Percentiles rank a stretch among this genome's conserved stretches.
Conservation (phyloP, 306 rosid genomes). For the Pyrus bretschneideri region DNA sequence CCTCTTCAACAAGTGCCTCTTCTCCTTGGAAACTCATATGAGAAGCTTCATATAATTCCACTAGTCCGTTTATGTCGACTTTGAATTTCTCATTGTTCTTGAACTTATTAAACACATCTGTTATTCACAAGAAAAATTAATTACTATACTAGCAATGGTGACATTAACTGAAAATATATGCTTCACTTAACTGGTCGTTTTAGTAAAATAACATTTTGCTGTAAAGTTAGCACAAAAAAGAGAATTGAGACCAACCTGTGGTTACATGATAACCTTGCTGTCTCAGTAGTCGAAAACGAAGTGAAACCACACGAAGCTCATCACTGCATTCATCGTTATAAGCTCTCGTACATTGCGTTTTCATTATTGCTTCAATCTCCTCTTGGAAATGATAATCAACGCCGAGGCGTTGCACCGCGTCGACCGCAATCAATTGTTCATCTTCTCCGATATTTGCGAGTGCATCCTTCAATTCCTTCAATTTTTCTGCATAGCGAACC, state of each 20-base stretch:
- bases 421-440: constrained; percentile 23
- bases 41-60: constrained; percentile 47
- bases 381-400: constrained; percentile 36
- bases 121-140: neutral
- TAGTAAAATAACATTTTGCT: neutral
- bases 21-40: constrained; percentile 46
- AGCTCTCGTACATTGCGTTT: neutral
- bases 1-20: constrained; percentile 34
- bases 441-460: neutral
- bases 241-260: constrained; percentile 17
- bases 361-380: constrained; percentile 31
- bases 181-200: neutral
- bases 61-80: constrained; percentile 22
- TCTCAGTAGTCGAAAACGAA: constrained; percentile 39
- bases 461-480: neutral
- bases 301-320: constrained; percentile 23
- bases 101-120: constrained; percentile 24
- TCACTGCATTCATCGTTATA: neutral
- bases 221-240: neutral
- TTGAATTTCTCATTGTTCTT: constrained; percentile 16
- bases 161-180: neutral
- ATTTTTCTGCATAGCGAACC: neutral
- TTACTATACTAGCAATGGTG: neutral
- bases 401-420: constrained; percentile 38
- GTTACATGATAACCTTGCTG: constrained; percentile 28